phyloP scores from a whole-genome alignment of 2,329 filamentous ascomycete species.

The Apiospora malaysiana region DNA sequence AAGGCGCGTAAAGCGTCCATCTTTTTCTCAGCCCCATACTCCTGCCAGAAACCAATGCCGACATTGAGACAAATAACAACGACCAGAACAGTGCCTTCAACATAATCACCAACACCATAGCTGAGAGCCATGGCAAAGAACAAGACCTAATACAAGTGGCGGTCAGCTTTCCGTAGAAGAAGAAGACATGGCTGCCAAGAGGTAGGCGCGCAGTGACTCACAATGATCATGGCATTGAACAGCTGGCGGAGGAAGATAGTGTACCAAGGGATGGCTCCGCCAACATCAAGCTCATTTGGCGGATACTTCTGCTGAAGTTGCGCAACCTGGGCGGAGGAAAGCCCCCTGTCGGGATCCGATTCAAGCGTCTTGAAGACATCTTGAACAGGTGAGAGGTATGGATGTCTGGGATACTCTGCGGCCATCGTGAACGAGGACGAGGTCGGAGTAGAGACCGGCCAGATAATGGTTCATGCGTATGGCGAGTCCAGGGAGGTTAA shows the following conservation, averaged over 20 bases:
- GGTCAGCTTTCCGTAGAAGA: constrained; percentile 32
- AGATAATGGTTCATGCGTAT: not conserved
- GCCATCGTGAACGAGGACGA: constrained; percentile 43
- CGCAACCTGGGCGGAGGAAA: constrained; percentile 65
- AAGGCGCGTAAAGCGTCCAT: constrained; percentile 69
- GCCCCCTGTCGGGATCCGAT: constrained; percentile 70
- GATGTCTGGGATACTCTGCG: constrained; percentile 58
- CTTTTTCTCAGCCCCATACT: constrained; percentile 69
- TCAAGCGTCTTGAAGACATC: constrained; percentile 67
- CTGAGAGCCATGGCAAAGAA: constrained; percentile 77
- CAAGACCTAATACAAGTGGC: constrained; percentile 64
- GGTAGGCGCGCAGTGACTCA: constrained; percentile 42
- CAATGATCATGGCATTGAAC: constrained; percentile 79
- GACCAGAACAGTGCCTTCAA: constrained; percentile 70
- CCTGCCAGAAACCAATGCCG: constrained; percentile 69
- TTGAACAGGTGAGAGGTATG: constrained; percentile 65
- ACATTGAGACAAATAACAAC: constrained; percentile 74
- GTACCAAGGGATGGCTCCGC: constrained; percentile 69
- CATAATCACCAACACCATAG: constrained; percentile 70
- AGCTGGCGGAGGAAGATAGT: constrained; percentile 77
- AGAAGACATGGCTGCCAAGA: constrained; percentile 47
- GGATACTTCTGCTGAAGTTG: constrained; percentile 66
- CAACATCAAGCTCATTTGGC: constrained; percentile 73
- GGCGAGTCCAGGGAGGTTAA: not conserved
- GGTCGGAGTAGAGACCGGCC: constrained; percentile 1